Base-by-base conservation (phyloP, 306 rosid genomes). In the Lotus japonicus region DNA sequence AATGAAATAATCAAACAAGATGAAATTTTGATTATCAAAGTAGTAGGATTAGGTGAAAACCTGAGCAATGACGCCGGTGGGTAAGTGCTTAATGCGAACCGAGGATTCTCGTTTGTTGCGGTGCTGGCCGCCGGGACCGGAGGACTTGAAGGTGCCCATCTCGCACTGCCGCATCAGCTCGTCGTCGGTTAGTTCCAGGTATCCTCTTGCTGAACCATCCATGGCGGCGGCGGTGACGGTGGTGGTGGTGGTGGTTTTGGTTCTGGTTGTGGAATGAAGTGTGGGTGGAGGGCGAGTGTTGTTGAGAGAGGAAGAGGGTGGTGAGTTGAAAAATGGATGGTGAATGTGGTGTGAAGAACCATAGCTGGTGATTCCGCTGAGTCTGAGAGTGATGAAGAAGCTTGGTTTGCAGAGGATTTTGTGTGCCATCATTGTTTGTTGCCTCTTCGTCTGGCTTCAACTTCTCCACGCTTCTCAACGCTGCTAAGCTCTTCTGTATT, bases 121-220 rank as follows among this genome's bases (percentile, higher is more conserved):
- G 77, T 94, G 97, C 68, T 94, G 98, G 16, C 98, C 98, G 2
- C 98, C 98, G 0, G 98, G 90, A 16, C 97, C 98, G 0, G 96
- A 86, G 4, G 95, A 9, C 76, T 82, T 94, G 78, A 88, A 94
- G 11, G 96, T 90, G 5, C 45, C 86, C 90, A 88, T 70, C 52
- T 94, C 88, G 74, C 98, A 90, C 67, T 88, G 92, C 49, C 84
- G 75, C 84, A 86, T 71, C 9, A 94, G 79, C 63, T 94, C 97
- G n/a, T 80, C 85, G 67, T 94, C 97, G 0, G 90, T 68, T 63
- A 86, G 81, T 55, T 81, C 85, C 39, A 94, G 77, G 68, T 74
- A 88, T 36, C 81, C 72, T 64, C 68, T 85, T 26, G 73, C 88
- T 28, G 33, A 38, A 15, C 50, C 57, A 7, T 58, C 45, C 11